Evolutionary conservation across 1,284 basidiomycete species (phyloP).

Genomic region (Leccinum subrobustum): DNA sequence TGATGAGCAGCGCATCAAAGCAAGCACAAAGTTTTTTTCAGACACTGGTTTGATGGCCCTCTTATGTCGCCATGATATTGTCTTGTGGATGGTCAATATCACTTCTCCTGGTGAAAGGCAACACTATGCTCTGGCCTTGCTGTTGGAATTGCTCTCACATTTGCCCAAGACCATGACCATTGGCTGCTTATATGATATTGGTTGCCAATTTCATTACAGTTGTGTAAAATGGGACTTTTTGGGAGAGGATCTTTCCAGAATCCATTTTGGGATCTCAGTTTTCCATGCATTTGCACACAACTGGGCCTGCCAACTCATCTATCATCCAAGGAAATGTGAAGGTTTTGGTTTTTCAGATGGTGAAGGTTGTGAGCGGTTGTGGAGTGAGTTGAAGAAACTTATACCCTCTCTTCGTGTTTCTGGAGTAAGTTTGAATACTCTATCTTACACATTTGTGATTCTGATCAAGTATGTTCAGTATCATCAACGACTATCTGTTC

Average conservation of each 20-base stretch:
- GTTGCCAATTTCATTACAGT: not conserved
- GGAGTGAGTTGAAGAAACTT: too few relatives aligned
- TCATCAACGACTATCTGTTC: not conserved
- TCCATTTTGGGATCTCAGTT: not conserved
- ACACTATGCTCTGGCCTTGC: not conserved
- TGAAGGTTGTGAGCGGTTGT: too few relatives aligned
- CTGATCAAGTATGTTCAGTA: not conserved
- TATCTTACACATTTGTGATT: too few relatives aligned
- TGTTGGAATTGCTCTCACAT: not conserved
- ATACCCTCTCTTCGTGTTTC: too few relatives aligned
- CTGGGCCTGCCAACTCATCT: not conserved
- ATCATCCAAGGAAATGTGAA: too few relatives aligned
- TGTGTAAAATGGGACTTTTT: not conserved
- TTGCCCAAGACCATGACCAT: not conserved
- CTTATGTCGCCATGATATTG: not conserved
- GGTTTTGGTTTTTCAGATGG: too few relatives aligned
- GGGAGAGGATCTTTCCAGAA: not conserved
- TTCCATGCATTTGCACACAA: not conserved
- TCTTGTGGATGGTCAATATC: not conserved
- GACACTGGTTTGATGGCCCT: not conserved
- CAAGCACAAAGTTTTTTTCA: not conserved
- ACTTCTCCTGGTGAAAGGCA: not conserved
- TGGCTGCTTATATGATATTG: not conserved
- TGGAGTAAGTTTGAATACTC: too few relatives aligned
- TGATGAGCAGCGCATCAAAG: not conserved